Conservation (phyloP, 1,284 basidiomycete genomes). For the Trichosporon sp. region DNA sequence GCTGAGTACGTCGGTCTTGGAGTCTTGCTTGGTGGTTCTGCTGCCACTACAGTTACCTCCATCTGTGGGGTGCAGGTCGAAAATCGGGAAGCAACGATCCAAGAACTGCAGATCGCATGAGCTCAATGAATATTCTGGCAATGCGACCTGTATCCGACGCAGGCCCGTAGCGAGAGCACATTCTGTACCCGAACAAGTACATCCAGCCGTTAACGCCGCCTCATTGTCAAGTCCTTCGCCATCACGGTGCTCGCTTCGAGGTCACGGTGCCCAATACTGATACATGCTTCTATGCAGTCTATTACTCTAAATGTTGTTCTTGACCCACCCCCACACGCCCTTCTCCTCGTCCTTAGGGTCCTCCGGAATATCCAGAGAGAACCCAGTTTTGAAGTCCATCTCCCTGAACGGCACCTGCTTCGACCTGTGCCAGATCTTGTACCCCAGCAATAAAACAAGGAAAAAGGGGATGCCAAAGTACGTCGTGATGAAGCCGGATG, state of each 20-base stretch:
- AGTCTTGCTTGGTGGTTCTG: too few relatives aligned
- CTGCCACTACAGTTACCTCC: too few relatives aligned
- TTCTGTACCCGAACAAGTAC: too few relatives aligned
- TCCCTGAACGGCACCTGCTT: conserved; percentile 21
- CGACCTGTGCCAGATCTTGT: conserved; percentile 26
- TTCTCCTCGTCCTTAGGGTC: conserved; percentile 37
- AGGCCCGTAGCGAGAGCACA: too few relatives aligned
- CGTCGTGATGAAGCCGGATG: conserved; percentile 48
- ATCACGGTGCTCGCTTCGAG: not conserved
- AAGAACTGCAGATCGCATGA: too few relatives aligned
- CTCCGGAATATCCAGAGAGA: conserved; percentile 47
- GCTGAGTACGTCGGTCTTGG: too few relatives aligned
- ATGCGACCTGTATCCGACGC: too few relatives aligned
- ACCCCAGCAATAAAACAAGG: conserved; percentile 31
- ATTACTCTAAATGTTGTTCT: conserved; percentile 21
- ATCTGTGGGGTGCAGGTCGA: too few relatives aligned
- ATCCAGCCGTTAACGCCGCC: too few relatives aligned
- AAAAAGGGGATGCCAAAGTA: conserved; percentile 42
- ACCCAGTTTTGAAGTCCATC: conserved; percentile 39
- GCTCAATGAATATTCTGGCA: too few relatives aligned
- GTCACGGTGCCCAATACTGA: not conserved
- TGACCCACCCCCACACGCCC: conserved; percentile 38
- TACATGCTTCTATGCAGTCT: not conserved
- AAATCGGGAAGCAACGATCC: too few relatives aligned
- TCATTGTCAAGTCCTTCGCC: too few relatives aligned